Percentiles rank a stretch among this genome's conserved stretches.
Conservation (phyloP, 2,329 filamentous ascomycete genomes). For the Cladophialophora bantiana region DNA sequence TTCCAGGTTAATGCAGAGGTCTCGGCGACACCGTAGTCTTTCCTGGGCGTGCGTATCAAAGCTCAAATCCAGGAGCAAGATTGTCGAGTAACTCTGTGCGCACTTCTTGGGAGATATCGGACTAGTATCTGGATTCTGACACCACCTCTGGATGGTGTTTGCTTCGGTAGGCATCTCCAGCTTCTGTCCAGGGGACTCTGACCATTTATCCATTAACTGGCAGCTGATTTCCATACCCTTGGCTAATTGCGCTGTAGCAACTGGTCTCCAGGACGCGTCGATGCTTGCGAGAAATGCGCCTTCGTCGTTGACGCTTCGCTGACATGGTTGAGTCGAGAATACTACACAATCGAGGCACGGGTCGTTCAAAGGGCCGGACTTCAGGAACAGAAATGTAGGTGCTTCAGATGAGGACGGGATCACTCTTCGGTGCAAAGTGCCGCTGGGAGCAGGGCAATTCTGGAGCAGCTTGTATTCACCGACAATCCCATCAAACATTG, state of each 20-base stretch:
- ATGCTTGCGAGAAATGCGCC: slow-evolving; percentile 57
- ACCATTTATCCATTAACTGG: slow-evolving; percentile 19
- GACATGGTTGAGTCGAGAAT: slow-evolving; percentile 53
- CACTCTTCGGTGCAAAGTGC: slow-evolving; percentile 27
- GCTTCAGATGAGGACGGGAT: not conserved
- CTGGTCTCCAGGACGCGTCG: slow-evolving; percentile 30
- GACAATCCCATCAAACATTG: slow-evolving; percentile 4
- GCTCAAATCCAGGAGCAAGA: slow-evolving; percentile 19
- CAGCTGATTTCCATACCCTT: slow-evolving; percentile 21
- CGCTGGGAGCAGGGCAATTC: slow-evolving; percentile 32
- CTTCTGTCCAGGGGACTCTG: slow-evolving; percentile 4
- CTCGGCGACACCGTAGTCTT: slow-evolving; percentile 12
- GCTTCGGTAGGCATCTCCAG: slow-evolving; percentile 15
- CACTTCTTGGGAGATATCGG: slow-evolving; percentile 3
- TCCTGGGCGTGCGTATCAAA: slow-evolving; percentile 10
- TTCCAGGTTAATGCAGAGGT: slow-evolving; percentile 23
- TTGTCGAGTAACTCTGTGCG: slow-evolving; percentile 10
- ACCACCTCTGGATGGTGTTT: slow-evolving; percentile 19
- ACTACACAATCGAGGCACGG: slow-evolving; percentile 61
- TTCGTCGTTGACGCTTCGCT: slow-evolving; percentile 55
- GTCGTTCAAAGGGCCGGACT: slow-evolving; percentile 59
- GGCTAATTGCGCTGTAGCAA: not conserved
- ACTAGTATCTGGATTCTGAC: not conserved
- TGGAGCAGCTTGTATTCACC: slow-evolving; percentile 29
- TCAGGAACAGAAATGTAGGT: slow-evolving; percentile 64